phyloP scores from a whole-genome alignment of 495 filamentous ascomycete genomes.

The Aspergillus nanangensis region DNA sequence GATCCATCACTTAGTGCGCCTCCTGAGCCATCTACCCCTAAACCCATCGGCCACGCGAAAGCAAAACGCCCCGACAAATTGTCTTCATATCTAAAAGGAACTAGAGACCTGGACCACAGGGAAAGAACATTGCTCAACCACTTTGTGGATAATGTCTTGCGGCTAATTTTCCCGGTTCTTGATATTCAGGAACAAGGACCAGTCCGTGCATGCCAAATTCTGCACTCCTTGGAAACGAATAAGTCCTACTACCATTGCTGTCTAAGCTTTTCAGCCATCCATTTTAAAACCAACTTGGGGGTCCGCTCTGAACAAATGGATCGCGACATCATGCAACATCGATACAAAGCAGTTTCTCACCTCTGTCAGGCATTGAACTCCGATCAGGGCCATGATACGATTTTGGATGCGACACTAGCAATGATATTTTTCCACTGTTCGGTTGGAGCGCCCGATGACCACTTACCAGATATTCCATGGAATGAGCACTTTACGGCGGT shows the following conservation, averaged over 20 bases:
- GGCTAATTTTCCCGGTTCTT: slow-evolving; percentile 81
- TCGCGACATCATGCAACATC: slow-evolving; percentile 85
- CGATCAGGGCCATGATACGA: slow-evolving; percentile 73
- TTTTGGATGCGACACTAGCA: slow-evolving; percentile 87
- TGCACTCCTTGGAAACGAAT: slow-evolving; percentile 79
- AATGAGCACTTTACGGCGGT: slow-evolving; percentile 89
- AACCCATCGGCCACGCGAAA: too few relatives aligned
- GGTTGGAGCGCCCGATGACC: slow-evolving; percentile 76
- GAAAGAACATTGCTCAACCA: slow-evolving; percentile 82
- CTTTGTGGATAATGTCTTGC: slow-evolving; percentile 81
- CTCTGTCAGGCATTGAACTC: slow-evolving; percentile 71
- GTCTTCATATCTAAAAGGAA: slow-evolving; percentile 48
- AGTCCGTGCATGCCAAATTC: slow-evolving; percentile 66
- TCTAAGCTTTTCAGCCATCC: slow-evolving; percentile 85
- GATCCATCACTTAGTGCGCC: too few relatives aligned
- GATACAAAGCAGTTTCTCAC: slow-evolving; percentile 78
- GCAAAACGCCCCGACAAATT: neutral
- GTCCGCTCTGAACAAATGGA: slow-evolving; percentile 69
- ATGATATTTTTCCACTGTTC: slow-evolving; percentile 96
- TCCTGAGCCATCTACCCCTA: too few relatives aligned
- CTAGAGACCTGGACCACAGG: slow-evolving; percentile 74
- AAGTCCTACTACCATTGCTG: slow-evolving; percentile 90
- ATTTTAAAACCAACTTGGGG: slow-evolving; percentile 71
- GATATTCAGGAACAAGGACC: slow-evolving; percentile 76
- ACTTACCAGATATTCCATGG: slow-evolving; percentile 91